Conservation (phyloP, 169 alveolate species). For the Eimeria acervulina region DNA sequence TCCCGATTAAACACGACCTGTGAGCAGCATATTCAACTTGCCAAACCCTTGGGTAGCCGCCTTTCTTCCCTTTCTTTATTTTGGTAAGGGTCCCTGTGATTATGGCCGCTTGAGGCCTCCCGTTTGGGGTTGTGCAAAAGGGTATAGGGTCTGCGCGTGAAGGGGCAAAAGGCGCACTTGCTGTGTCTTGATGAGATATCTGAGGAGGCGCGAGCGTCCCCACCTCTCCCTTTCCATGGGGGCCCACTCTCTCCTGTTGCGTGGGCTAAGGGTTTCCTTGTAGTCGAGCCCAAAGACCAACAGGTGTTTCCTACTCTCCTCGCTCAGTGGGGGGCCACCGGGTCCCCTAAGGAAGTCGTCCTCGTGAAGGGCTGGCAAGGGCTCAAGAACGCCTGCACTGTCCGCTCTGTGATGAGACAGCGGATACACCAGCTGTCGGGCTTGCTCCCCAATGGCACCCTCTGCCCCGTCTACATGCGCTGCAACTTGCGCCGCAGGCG, state of each 20-base stretch:
- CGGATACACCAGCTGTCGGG: background rate
- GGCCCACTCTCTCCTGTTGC: slow-evolving; percentile 39
- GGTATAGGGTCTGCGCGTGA: background rate
- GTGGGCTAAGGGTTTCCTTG: slow-evolving; percentile 8
- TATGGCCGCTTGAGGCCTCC: background rate
- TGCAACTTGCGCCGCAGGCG: background rate
- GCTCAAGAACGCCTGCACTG: background rate
- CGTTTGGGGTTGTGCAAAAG: background rate
- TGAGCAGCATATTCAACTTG: background rate
- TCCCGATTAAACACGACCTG: slow-evolving; percentile 16
- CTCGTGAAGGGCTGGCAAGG: slow-evolving; percentile 19
- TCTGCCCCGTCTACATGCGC: background rate
- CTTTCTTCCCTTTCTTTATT: background rate
- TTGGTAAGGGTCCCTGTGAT: background rate
- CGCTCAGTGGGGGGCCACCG: slow-evolving; percentile 39
- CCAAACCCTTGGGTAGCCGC: background rate
- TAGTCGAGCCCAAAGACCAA: slow-evolving; percentile 33
- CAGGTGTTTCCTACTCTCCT: background rate
- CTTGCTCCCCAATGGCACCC: background rate
- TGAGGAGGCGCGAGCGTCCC: slow-evolving; percentile 3
- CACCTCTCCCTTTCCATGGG: slow-evolving; percentile 39
- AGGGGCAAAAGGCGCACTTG: background rate
- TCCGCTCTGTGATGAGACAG: background rate
- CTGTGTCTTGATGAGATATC: slow-evolving; percentile 54
- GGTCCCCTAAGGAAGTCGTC: slow-evolving; percentile 67